Base-by-base conservation (phyloP, 2,329 filamentous ascomycete genomes). In the Penicillium sp. region DNA sequence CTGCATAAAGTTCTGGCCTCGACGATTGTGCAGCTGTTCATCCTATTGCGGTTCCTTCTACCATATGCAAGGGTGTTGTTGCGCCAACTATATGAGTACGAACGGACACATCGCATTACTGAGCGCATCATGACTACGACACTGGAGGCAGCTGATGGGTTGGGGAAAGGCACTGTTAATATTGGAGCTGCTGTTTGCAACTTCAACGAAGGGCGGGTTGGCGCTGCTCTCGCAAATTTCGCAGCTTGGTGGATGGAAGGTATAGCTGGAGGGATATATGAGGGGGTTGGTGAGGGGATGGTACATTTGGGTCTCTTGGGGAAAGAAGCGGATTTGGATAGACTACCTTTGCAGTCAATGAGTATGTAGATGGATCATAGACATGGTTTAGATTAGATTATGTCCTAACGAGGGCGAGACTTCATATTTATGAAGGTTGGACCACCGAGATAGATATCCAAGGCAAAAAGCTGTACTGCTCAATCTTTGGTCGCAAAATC, bases 191-290 rank as follows among this genome's bases (percentile, higher is more conserved):
- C 77, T 0, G 69, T 87, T 3, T 76, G 75, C 51, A 76, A 75
- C 39, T 75, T 85, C 68, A 79, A 83, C 21, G 80, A 85, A 52
- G 84, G 84, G 0, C 78, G 75, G 52, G 69, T 85, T n/a, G 82
- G 82, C 0, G 75, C 80, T 53, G 70, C 74, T 3, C 62, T 86
- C 21, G 73, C 77, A 17, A 77, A 79, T 29, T 61, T 78, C 9
- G 74, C 77, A 3, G 64, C 76, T 3, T 88, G 83, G 80, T 77
- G 81, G 59, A 66, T 85, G 1, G 76, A 83, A 54, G 79, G 81
- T 19, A 69, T 88, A 44, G 76, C 80, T 2, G 82, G 81, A 13
- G 85, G 85, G 0, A 71, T 88, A 37, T 80, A 81, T 58, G 82
- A 87, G 57, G 83, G 85, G 6, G 70, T 75, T 32, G 75, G 73